Conservation (phyloP, 164 flowering plant genomes). For the Warburgia ugandensis region DNA sequence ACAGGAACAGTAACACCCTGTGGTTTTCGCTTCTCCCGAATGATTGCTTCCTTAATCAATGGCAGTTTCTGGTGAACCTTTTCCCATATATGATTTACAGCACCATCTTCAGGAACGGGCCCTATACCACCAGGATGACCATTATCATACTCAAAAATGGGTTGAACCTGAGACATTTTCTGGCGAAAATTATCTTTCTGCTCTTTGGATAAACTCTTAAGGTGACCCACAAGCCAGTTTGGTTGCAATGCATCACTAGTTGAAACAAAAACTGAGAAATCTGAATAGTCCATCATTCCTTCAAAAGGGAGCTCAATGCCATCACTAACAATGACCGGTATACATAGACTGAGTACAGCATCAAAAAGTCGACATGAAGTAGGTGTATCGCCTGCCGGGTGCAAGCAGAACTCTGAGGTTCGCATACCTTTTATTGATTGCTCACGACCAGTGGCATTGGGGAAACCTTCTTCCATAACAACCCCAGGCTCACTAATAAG, state of each 20-base stretch:
- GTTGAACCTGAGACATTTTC: constrained; percentile 67
- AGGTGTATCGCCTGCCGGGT: constrained; percentile 97
- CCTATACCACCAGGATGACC: constrained; percentile 79
- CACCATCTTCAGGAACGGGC: constrained; percentile 64
- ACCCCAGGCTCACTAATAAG: constrained; percentile 58
- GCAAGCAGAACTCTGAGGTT: constrained; percentile 86
- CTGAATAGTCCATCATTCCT: constrained; percentile 73
- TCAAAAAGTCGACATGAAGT: constrained; percentile 94
- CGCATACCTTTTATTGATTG: constrained; percentile 93
- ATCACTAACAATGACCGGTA: constrained; percentile 91
- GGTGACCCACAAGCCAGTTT: constrained; percentile 61
- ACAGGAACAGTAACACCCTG: constrained; percentile 59
- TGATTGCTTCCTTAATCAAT: constrained; percentile 67
- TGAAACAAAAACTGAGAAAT: constrained; percentile 76
- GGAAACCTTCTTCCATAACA: constrained; percentile 95
- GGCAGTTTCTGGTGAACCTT: constrained; percentile 83
- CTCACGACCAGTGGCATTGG: constrained; percentile 87
- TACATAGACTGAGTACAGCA: constrained; percentile 89
- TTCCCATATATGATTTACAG: constrained; percentile 85
- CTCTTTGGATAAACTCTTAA: constrained; percentile 40
- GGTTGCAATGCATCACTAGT: constrained; percentile 63
- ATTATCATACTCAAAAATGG: constrained; percentile 61
- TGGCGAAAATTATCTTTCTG: constrained; percentile 44
- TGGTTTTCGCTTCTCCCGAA: constrained; percentile 69
- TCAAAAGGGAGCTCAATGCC: constrained; percentile 90